Conservation (phyloP, 371 early-diverging fungal species). For the Dichotomocladium elegans region DNA sequence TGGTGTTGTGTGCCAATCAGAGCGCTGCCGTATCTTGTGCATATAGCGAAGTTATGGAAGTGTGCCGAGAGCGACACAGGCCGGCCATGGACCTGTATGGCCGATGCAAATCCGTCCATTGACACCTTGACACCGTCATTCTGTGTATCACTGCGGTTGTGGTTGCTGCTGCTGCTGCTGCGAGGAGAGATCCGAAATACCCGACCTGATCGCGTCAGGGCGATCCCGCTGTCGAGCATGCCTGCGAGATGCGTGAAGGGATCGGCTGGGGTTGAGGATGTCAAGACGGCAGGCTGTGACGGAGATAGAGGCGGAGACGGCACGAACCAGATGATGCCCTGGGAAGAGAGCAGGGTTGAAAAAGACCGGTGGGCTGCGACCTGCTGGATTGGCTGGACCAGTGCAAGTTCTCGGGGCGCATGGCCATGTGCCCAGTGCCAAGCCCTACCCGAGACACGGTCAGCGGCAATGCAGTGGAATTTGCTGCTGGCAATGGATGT, state of each 20-base stretch:
- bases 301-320: constrained; percentile 20
- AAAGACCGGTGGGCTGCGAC: constrained; percentile 31
- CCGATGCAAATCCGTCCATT: too few relatives aligned
- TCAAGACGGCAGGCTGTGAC: neutral
- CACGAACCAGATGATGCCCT: too few relatives aligned
- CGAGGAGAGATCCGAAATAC: too few relatives aligned
- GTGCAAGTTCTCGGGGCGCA: constrained; percentile 15
- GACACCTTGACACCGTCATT: too few relatives aligned
- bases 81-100: too few relatives aligned
- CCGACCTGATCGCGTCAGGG: constrained; percentile 6
- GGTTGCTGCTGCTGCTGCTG: too few relatives aligned
- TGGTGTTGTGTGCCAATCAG: constrained; percentile 5
- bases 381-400: constrained; percentile 12
- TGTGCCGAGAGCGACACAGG: too few relatives aligned
- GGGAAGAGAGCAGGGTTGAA: too few relatives aligned
- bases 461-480: constrained; percentile 32
- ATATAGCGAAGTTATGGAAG: neutral
- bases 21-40: constrained; percentile 10
- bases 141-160: too few relatives aligned
- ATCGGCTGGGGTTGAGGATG: neutral
- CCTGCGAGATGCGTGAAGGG: constrained; percentile 10
- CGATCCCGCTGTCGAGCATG: constrained; percentile 5
- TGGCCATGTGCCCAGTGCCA: constrained; percentile 34
- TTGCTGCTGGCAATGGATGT: constrained; percentile 19
- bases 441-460: constrained; percentile 17